A percentile compares a stretch with the other conserved stretches of the same genome.
Evolutionary conservation across 192 early-diverging fungal species (phyloP).

Genomic region (Gaertneriomyces semiglobifer): DNA sequence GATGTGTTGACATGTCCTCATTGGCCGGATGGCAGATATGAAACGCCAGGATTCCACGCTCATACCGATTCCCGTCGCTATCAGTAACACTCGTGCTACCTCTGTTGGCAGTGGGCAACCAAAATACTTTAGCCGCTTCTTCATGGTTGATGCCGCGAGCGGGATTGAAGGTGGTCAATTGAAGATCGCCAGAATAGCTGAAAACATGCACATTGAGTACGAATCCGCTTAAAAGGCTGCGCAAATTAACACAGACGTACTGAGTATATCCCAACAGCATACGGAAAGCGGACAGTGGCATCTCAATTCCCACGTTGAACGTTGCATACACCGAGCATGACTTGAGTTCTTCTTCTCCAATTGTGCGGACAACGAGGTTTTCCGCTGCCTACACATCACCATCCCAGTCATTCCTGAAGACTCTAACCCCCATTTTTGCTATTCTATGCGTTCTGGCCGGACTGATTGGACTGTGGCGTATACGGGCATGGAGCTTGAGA

Average conservation of each 20-base stretch:
- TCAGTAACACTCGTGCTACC: slow-evolving; percentile 39
- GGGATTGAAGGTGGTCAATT: slow-evolving; percentile 40
- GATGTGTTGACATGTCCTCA: not conserved
- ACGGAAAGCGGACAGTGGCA: slow-evolving; percentile 21
- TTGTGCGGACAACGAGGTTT: slow-evolving; percentile 32
- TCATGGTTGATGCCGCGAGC: slow-evolving; percentile 44
- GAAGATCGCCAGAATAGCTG: slow-evolving; percentile 35
- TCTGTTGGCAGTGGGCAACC: slow-evolving; percentile 9
- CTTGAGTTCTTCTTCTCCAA: slow-evolving; percentile 13
- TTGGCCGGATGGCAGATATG: not conserved
- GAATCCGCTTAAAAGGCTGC: slow-evolving; percentile 23
- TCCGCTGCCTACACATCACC: slow-evolving; percentile 28
- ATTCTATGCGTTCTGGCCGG: slow-evolving; percentile 28
- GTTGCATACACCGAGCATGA: slow-evolving; percentile 44
- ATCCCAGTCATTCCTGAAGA: slow-evolving; percentile 26
- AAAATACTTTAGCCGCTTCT: slow-evolving; percentile 45
- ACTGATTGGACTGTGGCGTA: slow-evolving; percentile 31
- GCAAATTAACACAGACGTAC: slow-evolving; percentile 2
- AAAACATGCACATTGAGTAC: slow-evolving; percentile 28
- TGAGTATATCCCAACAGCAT: slow-evolving; percentile 27
- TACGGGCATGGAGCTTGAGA: slow-evolving; percentile 40
- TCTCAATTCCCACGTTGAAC: slow-evolving; percentile 51
- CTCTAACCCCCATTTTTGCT: slow-evolving; percentile 40
- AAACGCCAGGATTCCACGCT: slow-evolving; percentile 33
- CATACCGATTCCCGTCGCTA: slow-evolving; percentile 40